Percentiles rank a stretch among this genome's conserved stretches.
Evolutionary conservation across 192 early-diverging fungal genomes (phyloP).

Genomic region (Lobosporangium transversale): DNA sequence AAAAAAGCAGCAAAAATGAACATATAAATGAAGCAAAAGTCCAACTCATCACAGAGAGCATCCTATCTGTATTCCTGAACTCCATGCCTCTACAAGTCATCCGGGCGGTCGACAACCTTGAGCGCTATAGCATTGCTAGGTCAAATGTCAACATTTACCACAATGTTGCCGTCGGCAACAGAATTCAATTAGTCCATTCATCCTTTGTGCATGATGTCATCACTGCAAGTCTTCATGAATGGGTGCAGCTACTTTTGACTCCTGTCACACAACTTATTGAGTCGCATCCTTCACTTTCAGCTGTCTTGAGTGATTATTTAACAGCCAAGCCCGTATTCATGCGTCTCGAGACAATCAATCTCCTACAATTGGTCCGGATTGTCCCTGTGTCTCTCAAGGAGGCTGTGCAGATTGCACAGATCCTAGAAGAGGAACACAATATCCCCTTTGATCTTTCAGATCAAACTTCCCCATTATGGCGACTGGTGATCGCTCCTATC

Average conservation of each 20-base stretch:
- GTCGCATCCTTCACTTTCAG: constrained; percentile 13
- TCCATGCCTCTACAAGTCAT: constrained; percentile 16
- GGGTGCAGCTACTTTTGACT: constrained; percentile 12
- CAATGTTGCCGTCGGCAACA: constrained; percentile 26
- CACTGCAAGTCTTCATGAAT: constrained; percentile 2
- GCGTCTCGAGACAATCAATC: constrained; percentile 9
- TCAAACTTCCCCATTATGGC: constrained; percentile 23
- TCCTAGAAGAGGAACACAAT: constrained; percentile 45
- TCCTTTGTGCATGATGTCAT: too few relatives aligned
- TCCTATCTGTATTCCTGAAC: neutral
- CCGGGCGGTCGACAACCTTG: constrained; percentile 40
- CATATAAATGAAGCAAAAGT: neutral
- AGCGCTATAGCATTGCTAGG: constrained; percentile 43
- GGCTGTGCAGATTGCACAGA: neutral
- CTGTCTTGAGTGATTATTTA: constrained; percentile 30
- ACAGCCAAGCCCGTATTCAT: constrained; percentile 32
- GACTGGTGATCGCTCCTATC: constrained; percentile 16
- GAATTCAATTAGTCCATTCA: neutral
- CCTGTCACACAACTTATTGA: constrained; percentile 15
- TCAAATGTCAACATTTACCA: constrained; percentile 47
- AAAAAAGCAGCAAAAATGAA: too few relatives aligned
- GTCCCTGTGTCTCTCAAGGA: neutral
- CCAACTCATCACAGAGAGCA: neutral
- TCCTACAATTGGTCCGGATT: constrained; percentile 5
- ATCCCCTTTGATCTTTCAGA: constrained; percentile 28